These are phyloP conservation scores for Lasiodiplodia sp. DNA, from an alignment of 2,329 filamentous ascomycete genomes.

Conservation along the genomic window DNA sequence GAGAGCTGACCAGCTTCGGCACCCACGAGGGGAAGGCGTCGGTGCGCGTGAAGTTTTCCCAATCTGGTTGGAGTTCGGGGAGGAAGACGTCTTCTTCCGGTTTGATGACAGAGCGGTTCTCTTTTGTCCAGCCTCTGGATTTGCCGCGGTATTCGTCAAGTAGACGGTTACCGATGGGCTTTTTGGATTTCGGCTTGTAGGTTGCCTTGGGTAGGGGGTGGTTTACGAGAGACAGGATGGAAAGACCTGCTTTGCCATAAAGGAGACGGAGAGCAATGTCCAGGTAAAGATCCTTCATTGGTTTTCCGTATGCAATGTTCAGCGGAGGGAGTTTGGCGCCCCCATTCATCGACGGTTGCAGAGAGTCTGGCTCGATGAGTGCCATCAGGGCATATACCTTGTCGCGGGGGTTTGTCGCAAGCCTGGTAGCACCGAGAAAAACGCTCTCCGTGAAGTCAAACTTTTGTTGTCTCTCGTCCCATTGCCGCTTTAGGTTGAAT, in stretches of 20 bases:
- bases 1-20: neutral
- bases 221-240: neutral
- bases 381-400: neutral
- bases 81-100: neutral
- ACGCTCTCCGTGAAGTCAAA: neutral
- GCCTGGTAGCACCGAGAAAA: neutral
- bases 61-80: neutral
- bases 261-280: neutral
- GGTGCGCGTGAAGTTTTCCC: neutral
- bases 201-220: neutral
- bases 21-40: neutral
- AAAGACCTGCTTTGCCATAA: neutral
- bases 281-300: neutral
- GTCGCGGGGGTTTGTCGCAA: neutral
- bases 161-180: neutral
- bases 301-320: neutral
- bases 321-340: neutral
- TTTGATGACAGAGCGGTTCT: neutral
- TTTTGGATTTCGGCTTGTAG: neutral
- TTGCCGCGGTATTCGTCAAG: neutral
- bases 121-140: neutral
- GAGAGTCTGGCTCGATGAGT: neutral
- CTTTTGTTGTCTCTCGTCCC: neutral
- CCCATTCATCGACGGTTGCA: neutral
- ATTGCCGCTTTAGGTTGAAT: neutral